Conservation (phyloP, 2,329 filamentous ascomycete genomes). For the Hypomyces perniciosus region DNA sequence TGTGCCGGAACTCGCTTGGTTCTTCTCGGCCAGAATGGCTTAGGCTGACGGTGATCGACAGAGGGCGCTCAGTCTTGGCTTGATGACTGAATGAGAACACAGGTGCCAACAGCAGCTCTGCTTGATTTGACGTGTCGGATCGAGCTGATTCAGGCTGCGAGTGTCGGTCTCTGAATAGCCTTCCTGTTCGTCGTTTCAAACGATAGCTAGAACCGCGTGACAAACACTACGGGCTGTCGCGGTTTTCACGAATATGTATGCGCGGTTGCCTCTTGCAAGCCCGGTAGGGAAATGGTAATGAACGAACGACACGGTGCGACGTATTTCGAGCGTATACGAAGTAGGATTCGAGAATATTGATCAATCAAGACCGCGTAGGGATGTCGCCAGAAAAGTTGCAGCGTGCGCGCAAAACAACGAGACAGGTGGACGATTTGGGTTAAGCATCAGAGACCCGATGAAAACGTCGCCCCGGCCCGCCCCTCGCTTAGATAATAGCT, state of each 20-base stretch:
- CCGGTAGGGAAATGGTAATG: neutral
- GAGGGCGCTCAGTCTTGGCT: too few species aligned
- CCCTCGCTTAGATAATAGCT: slow-evolving; percentile 3
- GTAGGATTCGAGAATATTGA: too few species aligned
- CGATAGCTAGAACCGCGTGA: neutral
- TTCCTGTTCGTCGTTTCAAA: neutral
- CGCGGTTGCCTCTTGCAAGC: neutral
- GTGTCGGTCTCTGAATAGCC: neutral
- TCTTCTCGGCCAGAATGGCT: too few species aligned
- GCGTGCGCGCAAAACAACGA: neutral
- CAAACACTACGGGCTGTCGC: neutral
- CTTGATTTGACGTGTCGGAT: too few species aligned
- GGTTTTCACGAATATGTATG: neutral
- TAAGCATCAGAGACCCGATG: neutral
- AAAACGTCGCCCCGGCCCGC: slow-evolving; percentile 5
- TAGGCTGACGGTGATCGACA: too few species aligned
- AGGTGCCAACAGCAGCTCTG: neutral
- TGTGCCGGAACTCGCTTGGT: too few species aligned
- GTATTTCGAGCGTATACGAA: too few species aligned
- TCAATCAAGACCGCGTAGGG: neutral
- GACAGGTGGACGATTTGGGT: neutral
- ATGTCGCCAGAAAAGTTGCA: neutral
- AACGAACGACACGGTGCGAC: too few species aligned
- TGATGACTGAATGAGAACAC: too few species aligned
- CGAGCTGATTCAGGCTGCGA: neutral